Evolutionary conservation across 2,329 filamentous ascomycete genomes (phyloP), one percentile per base, ranked within the genome.

Genomic region (Periconia sp.): DNA sequence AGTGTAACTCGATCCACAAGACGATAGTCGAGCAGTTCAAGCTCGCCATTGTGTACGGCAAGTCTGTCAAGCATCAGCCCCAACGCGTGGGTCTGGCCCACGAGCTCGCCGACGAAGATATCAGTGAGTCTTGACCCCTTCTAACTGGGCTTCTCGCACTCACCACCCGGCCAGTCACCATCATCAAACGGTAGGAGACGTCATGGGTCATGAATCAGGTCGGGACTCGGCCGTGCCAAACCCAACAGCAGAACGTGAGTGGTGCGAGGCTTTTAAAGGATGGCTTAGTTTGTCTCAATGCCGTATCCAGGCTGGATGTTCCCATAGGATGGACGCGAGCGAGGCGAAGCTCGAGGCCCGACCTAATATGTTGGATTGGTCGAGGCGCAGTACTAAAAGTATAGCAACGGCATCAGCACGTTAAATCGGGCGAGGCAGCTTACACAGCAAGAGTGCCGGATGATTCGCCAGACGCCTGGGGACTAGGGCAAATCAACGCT

Each of bases 1-100:
- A 96, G 91, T 99, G 94, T 75, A 96, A 96, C 75, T 83, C 89
- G 56, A 99, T 99, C 69, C 94, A 99, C 75, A 90, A 94, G 70
- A 95, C 85, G 43, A 97, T 99, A 68, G 81, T 94, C 43, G 94
- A 99, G 61, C 87, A 96, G 60, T 99, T 99, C 80, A 95, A 92
- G 74, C 84, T 86, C 49, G 94, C 94, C 40, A 87, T 99, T 66
- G 94, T 99, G 29, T 99, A 97, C 72, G 94, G 94, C 58, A 94
- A 92, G 70, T 96, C 92, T 42, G 92, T 97, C 58, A 97, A 97
- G 80, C 94, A 99, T 76, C 94, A 97, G 75, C 94, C 94, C 54
- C 94, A 99, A 75, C 84, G 92, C 64, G 94, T 97, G 51, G 94
- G 94, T 36, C 80, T 99, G 54, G 78, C 82, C 39, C 94, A 99